phyloP scores from a whole-genome alignment of 805 yeast genomes.

The Scheffersomyces amazonensis region DNA sequence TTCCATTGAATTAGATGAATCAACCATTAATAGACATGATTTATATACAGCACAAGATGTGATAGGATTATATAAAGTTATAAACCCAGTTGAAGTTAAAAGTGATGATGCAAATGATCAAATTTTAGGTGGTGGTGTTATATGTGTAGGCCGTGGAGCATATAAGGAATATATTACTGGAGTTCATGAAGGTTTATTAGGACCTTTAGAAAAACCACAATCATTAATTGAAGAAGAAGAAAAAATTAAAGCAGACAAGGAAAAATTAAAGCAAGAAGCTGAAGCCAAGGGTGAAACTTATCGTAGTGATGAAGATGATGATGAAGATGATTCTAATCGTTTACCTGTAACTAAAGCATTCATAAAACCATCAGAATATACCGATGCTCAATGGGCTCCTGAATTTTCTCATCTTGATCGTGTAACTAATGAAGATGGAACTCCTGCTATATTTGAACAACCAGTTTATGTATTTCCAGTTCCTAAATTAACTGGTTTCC shows the following conservation, averaged over 20 bases:
- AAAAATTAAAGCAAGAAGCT: slow-evolving; percentile 26
- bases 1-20: slow-evolving; percentile 25
- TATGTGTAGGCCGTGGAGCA: slow-evolving; percentile 94
- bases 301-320: slow-evolving; percentile 10
- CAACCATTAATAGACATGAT: slow-evolving; percentile 26
- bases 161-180: slow-evolving; percentile 91
- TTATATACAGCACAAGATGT: slow-evolving; percentile 44
- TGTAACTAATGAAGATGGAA: slow-evolving; percentile 31
- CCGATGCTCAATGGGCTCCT: slow-evolving; percentile 52
- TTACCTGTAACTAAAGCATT: slow-evolving; percentile 62
- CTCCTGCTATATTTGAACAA: slow-evolving; percentile 67
- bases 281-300: slow-evolving; percentile 18
- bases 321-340: slow-evolving; percentile 11
- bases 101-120: slow-evolving; percentile 47
- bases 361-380: slow-evolving; percentile 58
- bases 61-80: slow-evolving; percentile 52
- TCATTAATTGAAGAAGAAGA: slow-evolving; percentile 15
- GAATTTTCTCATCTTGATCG: slow-evolving; percentile 46
- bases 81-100: slow-evolving; percentile 33
- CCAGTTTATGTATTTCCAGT: slow-evolving; percentile 76
- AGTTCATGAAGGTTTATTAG: slow-evolving; percentile 89
- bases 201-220: slow-evolving; percentile 64
- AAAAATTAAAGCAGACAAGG: slow-evolving; percentile 9
- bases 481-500: slow-evolving; percentile 77
- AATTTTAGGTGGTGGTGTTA: slow-evolving; percentile 71